A percentile compares a stretch with the other conserved stretches of the same genome.
phyloP scores from a whole-genome alignment of 2,329 filamentous ascomycete species.

The Fusarium dlaminii region DNA sequence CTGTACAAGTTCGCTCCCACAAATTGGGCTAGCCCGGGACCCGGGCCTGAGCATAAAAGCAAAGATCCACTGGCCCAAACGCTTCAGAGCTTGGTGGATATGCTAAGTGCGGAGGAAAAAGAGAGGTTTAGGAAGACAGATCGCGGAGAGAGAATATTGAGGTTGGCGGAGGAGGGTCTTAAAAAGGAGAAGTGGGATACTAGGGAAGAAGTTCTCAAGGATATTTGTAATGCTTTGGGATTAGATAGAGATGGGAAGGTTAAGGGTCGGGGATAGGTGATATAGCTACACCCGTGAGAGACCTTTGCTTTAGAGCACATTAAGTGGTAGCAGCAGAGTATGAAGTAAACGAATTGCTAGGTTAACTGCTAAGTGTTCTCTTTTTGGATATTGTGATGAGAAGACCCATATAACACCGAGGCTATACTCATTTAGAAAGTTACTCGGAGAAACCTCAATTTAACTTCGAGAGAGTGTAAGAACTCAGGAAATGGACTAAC shows the following conservation, averaged over 20 bases:
- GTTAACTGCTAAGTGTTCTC: accelerated
- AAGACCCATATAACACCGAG: accelerated
- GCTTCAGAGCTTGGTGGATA: not conserved
- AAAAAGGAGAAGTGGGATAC: not conserved
- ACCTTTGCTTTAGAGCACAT: not conserved
- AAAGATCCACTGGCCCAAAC: not conserved
- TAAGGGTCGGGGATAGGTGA: not conserved
- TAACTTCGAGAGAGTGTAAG: not conserved
- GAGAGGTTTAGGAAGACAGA: not conserved
- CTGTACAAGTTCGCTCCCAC: not conserved
- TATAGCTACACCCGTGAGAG: no score
- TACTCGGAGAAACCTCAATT: accelerated
- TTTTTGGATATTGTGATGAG: not conserved
- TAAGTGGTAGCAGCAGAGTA: not conserved
- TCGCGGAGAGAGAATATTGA: not conserved
- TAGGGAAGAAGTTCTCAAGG: not conserved
- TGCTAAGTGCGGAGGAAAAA: not conserved
- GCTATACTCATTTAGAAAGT: not conserved
- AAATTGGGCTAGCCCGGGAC: not conserved
- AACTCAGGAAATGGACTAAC: accelerated
- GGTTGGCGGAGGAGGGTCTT: accelerated
- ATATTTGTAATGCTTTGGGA: not conserved
- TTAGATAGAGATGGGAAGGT: not conserved
- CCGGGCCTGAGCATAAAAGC: not conserved
- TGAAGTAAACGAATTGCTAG: not conserved